Evolutionary conservation across 140 eudicot species (phyloP), one percentile per base, ranked within the genome.

Genomic region (Senecio squalidus): DNA sequence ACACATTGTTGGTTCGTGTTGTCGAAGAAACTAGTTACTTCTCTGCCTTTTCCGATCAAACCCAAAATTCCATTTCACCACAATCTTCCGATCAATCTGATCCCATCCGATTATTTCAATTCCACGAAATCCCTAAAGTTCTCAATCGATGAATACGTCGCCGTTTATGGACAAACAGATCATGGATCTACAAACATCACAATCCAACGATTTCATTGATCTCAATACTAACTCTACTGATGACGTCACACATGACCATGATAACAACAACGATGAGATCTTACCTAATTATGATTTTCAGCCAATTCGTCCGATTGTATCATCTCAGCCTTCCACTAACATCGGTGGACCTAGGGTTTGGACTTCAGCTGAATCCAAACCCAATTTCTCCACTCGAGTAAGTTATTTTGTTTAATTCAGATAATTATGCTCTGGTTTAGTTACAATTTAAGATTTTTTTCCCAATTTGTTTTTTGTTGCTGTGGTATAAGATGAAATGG

Each of bases 81-180:
- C n/a, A n/a, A n/a, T n/a, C n/a, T n/a, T n/a, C n/a, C n/a, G n/a
- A n/a, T n/a, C n/a, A n/a, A n/a, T n/a, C n/a, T n/a, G n/a, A n/a
- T n/a, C n/a, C n/a, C n/a, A n/a, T n/a, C n/a, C n/a, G n/a, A n/a
- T n/a, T n/a, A n/a, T n/a, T n/a, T n/a, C n/a, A n/a, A n/a, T n/a
- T n/a, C n/a, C n/a, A n/a, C n/a, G n/a, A n/a, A n/a, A n/a, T n/a
- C n/a, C n/a, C n/a, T n/a, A n/a, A 2, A 5, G 13, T 38, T 29
- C 48, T 7, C 29, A 45, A 25, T 72, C 69, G 68, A 91, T 86
- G 98, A 83, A 86, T 55, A 77, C 95, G 43, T 81, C 88, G 68
- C 76, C 74, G 82, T 91, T 55, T 58, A 86, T 84, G 96, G 98
- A 91, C 77, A 91, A 91, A 64, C 96, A 91, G 78, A 91, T 91